A percentile compares a stretch with the other conserved stretches of the same genome.
These are phyloP conservation scores for Leccinum glutinopallens DNA, from an alignment of 1,284 basidiomycete genomes.

Conservation along the genomic window DNA sequence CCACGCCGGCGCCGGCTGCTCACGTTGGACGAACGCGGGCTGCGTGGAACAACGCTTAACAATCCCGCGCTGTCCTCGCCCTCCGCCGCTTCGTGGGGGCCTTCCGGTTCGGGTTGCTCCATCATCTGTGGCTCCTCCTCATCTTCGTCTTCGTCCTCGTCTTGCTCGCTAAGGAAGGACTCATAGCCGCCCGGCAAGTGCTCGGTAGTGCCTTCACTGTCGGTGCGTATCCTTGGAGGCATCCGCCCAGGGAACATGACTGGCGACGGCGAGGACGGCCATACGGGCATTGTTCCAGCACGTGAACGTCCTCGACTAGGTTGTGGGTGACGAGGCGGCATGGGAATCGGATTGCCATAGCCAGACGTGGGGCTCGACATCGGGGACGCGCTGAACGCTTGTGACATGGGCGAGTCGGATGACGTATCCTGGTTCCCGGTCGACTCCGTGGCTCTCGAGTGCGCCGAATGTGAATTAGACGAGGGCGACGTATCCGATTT, in stretches of 20 bases:
- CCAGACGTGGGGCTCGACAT: constrained; percentile 41
- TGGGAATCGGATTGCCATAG: constrained; percentile 56
- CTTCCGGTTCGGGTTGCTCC: constrained; percentile 55
- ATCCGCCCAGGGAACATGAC: constrained; percentile 43
- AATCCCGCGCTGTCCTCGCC: constrained; percentile 73
- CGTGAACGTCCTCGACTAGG: constrained; percentile 46
- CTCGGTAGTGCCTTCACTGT: constrained; percentile 43
- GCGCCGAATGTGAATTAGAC: constrained; percentile 45
- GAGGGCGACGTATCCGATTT: constrained; percentile 39
- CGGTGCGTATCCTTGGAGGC: constrained; percentile 44
- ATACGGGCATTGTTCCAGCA: constrained; percentile 52
- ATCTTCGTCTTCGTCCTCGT: constrained; percentile 44
- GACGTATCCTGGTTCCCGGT: constrained; percentile 57
- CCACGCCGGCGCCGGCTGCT: constrained; percentile 41
- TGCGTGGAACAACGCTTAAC: constrained; percentile 48
- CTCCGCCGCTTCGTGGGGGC: constrained; percentile 61
- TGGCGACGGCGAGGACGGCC: constrained; percentile 48
- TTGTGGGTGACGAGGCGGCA: constrained; percentile 71
- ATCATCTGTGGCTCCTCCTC: constrained; percentile 46
- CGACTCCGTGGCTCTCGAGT: constrained; percentile 51
- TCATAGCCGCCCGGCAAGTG: constrained; percentile 33
- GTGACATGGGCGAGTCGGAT: constrained; percentile 49
- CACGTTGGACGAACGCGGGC: constrained; percentile 58
- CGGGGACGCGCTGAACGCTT: constrained; percentile 32
- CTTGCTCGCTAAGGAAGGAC: constrained; percentile 38